Conservation (phyloP, 2,329 filamentous ascomycete species). For the Ophiostoma populinum region DNA sequence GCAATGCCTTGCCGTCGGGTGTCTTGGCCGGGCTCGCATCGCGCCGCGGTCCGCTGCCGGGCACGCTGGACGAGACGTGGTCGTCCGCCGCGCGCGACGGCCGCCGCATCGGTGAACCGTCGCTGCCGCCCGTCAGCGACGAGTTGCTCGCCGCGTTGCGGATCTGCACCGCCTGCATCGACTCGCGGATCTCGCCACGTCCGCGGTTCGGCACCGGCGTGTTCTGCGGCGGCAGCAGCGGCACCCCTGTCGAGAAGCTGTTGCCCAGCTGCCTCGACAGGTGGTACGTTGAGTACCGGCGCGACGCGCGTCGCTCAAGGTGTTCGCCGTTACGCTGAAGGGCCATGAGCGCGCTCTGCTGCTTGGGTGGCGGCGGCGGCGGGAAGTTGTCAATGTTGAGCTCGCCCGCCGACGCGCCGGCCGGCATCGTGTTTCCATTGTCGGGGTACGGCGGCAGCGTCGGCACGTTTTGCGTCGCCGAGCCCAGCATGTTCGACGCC, state of each 20-base stretch:
- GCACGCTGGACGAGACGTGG: constrained; percentile 10
- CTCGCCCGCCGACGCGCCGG: constrained; percentile 26
- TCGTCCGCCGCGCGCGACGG: constrained; percentile 49
- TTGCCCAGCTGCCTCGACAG: constrained; percentile 85
- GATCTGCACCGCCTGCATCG: constrained; percentile 49
- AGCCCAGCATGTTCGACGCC: constrained; percentile 55
- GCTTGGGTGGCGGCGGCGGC: constrained; percentile 54
- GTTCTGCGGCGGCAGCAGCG: constrained; percentile 70
- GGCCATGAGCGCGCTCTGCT: constrained; percentile 75
- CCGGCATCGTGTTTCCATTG: constrained; percentile 33
- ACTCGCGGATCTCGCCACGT: constrained; percentile 62
- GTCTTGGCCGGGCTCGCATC: constrained; percentile 35
- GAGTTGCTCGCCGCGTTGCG: constrained; percentile 34
- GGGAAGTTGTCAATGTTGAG: constrained; percentile 48
- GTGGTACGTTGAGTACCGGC: constrained; percentile 90
- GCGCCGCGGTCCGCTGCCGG: constrained; percentile 5
- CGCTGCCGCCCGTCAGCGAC: constrained; percentile 22
- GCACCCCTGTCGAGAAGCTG: constrained; percentile 57
- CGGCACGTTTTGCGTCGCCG: constrained; percentile 58
- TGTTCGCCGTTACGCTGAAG: constrained; percentile 74
- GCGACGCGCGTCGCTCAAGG: constrained; percentile 77
- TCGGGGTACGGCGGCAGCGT: constrained; percentile 55
- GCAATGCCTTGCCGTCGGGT: constrained; percentile 54
- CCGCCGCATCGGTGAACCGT: constrained; percentile 44
- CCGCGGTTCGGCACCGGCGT: constrained; percentile 74